These are phyloP conservation scores for Asterella californica DNA, from an alignment of 225 moss, liverwort and hornwort genomes.

Conservation along the genomic window DNA sequence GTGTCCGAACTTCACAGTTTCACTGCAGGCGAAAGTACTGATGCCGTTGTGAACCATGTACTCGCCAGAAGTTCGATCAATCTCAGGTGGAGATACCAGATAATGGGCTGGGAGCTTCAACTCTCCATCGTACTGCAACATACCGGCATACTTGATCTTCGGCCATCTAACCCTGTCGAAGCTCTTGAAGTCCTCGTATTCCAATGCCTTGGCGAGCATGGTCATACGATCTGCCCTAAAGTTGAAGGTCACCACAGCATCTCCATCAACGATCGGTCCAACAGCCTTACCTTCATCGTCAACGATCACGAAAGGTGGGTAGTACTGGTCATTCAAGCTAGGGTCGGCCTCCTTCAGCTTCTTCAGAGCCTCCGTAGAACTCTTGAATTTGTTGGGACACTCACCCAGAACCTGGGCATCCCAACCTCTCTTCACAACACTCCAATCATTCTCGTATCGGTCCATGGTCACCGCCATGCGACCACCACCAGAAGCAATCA, in stretches of 20 bases:
- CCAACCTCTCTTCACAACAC: constrained; percentile 98
- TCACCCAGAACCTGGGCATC: constrained; percentile 95
- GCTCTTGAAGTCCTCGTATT: constrained; percentile 56
- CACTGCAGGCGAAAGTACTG: constrained; percentile 91
- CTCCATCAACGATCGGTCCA: constrained; percentile 79
- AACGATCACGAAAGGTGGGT: constrained; percentile 88
- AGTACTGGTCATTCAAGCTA: constrained; percentile 84
- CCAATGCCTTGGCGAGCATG: constrained; percentile 86
- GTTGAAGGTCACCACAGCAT: constrained; percentile 85
- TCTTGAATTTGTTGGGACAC: constrained; percentile 71
- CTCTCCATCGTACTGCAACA: constrained; percentile 97
- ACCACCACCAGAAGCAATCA: constrained; percentile 94
- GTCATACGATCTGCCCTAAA: constrained; percentile 88
- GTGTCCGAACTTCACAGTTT: constrained; percentile 96
- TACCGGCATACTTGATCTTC: constrained; percentile 72
- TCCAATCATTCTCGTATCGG: constrained; percentile 99
- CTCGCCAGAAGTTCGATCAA: constrained; percentile 80
- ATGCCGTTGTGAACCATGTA: constrained; percentile 80
- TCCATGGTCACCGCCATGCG: constrained; percentile 99
- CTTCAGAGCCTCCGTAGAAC: constrained; percentile 58
- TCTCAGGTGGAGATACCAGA: constrained; percentile 79
- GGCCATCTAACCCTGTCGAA: constrained; percentile 82
- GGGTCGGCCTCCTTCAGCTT: constrained; percentile 61
- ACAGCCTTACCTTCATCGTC: constrained; percentile 65
- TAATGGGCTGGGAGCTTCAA: constrained; percentile 71